A percentile compares a stretch with the other conserved stretches of the same genome.
Conservation (phyloP, 2,329 filamentous ascomycete species). For the Nothomitra cinnamomea region DNA sequence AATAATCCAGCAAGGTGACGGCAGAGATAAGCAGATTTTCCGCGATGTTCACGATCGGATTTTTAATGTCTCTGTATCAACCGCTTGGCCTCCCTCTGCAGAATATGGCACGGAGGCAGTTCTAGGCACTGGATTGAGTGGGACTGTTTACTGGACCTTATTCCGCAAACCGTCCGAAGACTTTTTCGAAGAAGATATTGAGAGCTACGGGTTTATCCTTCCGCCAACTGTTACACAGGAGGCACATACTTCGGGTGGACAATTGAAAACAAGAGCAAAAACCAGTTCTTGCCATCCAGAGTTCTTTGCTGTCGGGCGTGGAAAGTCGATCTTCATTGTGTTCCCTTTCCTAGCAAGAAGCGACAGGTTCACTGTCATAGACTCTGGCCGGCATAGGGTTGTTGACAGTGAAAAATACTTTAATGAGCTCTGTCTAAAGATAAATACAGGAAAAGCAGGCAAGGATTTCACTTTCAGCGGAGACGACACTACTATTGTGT, state of each 20-base stretch:
- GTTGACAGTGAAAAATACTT: slow-evolving; percentile 82
- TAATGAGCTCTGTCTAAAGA: slow-evolving; percentile 74
- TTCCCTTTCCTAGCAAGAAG: slow-evolving; percentile 38
- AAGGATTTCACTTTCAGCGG: slow-evolving; percentile 98
- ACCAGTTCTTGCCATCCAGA: slow-evolving; percentile 78
- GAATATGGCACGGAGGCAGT: slow-evolving; percentile 57
- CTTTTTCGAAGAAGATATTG: slow-evolving; percentile 61
- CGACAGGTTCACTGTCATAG: slow-evolving; percentile 27
- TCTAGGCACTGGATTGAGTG: slow-evolving; percentile 84
- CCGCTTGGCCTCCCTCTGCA: slow-evolving; percentile 39
- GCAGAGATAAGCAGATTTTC: slow-evolving; percentile 81
- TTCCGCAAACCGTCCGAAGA: slow-evolving; percentile 64
- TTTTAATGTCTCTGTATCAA: slow-evolving; percentile 80
- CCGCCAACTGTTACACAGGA: slow-evolving; percentile 75
- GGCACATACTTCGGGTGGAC: slow-evolving; percentile 77
- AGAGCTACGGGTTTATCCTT: slow-evolving; percentile 75
- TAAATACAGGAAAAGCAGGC: slow-evolving; percentile 92
- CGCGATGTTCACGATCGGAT: slow-evolving; percentile 82
- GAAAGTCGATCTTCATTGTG: slow-evolving; percentile 89
- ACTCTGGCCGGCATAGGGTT: slow-evolving; percentile 33
- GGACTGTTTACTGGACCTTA: slow-evolving; percentile 89
- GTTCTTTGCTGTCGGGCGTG: slow-evolving; percentile 87
- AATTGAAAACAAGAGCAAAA: slow-evolving; percentile 88
- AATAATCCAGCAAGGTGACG: slow-evolving; percentile 87
- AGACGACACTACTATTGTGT: slow-evolving; percentile 86